Conservation (phyloP, 176 grass and related monocot genomes). For the Eleusine coracana region DNA sequence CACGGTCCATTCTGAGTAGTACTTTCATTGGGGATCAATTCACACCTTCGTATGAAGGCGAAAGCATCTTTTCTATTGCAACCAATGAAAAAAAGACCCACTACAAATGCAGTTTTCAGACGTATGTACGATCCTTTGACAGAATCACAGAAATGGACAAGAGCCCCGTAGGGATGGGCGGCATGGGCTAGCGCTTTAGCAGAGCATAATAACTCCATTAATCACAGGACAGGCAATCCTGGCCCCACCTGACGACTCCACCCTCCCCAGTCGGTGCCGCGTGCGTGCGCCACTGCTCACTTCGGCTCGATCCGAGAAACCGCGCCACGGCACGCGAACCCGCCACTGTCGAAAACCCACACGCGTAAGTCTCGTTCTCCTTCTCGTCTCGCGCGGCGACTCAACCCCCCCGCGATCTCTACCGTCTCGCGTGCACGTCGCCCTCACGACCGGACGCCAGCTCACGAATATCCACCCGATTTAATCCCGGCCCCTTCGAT, state of each 20-base stretch:
- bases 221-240: slow-evolving; percentile 2
- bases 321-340: slow-evolving; percentile 3
- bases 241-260: background rate
- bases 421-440: slow-evolving; percentile 39
- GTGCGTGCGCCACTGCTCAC: background rate
- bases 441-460: slow-evolving; percentile 60
- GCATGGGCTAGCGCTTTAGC: background rate
- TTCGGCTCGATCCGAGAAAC: slow-evolving; percentile 20
- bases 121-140: background rate
- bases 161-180: background rate
- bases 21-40: background rate
- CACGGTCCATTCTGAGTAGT: background rate
- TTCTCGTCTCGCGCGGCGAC: background rate
- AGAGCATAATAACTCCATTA: background rate
- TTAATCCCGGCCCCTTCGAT: slow-evolving; percentile 57
- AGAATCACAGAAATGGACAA: background rate
- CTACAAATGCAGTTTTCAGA: too few species aligned
- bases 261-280: background rate
- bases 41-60: too few species aligned
- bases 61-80: background rate
- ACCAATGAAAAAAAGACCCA: too few species aligned
- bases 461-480: slow-evolving; percentile 72
- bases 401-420: background rate
- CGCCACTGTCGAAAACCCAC: background rate
- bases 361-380: background rate